These are phyloP conservation scores for Trametes hirsuta DNA, from an alignment of 1,284 basidiomycete species.

Conservation along the genomic window DNA sequence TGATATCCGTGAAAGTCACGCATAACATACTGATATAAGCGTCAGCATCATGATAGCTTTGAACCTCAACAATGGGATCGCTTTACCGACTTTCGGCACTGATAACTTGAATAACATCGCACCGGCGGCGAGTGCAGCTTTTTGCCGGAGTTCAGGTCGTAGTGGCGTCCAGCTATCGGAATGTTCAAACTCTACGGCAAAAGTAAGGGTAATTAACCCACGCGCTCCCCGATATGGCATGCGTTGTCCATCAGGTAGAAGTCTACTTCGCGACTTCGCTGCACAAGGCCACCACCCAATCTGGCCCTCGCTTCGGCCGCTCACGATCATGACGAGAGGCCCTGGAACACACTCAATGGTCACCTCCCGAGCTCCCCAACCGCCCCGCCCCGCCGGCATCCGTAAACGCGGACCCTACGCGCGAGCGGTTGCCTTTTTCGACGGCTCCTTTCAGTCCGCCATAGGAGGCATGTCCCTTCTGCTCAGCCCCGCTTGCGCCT, in stretches of 20 bases:
- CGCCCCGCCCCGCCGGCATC: not conserved
- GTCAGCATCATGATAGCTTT: too few relatives aligned
- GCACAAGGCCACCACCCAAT: conserved; percentile 9
- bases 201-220: not conserved
- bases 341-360: not conserved
- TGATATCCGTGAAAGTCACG: too few relatives aligned
- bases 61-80: too few relatives aligned
- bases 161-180: not conserved
- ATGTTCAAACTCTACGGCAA: too few relatives aligned
- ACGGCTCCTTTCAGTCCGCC: conserved; percentile 5
- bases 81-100: too few relatives aligned
- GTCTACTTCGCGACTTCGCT: conserved; percentile 3
- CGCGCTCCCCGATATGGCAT: conserved; percentile 1
- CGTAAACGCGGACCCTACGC: not conserved
- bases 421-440: conserved; percentile 3
- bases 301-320: not conserved
- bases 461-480: conserved; percentile 8
- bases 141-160: not conserved
- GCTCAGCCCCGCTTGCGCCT: not conserved
- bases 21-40: too few relatives aligned
- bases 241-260: conserved; percentile 9
- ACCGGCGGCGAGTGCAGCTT: not conserved
- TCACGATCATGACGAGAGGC: not conserved
- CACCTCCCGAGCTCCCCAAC: not conserved
- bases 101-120: too few relatives aligned